Evolutionary conservation across 371 early-diverging fungal genomes (phyloP).

Genomic region (Mortierella sp.): DNA sequence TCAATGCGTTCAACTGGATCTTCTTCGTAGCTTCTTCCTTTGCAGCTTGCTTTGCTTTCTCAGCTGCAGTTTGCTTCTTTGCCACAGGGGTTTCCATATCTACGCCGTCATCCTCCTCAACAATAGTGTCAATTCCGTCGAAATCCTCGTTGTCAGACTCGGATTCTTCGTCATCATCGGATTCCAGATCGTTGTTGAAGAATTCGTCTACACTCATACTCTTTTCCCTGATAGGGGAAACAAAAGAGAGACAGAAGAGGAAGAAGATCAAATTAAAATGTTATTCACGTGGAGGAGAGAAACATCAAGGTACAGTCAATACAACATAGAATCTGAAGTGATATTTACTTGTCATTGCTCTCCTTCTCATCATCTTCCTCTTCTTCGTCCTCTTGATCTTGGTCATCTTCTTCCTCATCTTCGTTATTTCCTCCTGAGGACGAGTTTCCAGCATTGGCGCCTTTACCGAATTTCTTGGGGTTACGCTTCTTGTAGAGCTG

Average conservation of each 20-base stretch:
- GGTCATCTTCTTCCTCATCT: slow-evolving; percentile 48
- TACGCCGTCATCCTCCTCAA: slow-evolving; percentile 60
- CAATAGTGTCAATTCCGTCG: slow-evolving; percentile 39
- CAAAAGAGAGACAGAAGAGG: not conserved
- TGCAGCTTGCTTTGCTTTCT: slow-evolving; percentile 61
- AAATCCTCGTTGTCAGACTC: slow-evolving; percentile 53
- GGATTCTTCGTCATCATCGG: slow-evolving; percentile 36
- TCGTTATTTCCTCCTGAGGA: slow-evolving; percentile 39
- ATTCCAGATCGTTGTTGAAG: slow-evolving; percentile 54
- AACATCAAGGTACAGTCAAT: not conserved
- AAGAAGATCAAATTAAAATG: not conserved
- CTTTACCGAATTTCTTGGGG: slow-evolving; percentile 58
- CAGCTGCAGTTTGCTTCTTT: slow-evolving; percentile 54
- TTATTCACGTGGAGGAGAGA: not conserved
- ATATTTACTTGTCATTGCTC: slow-evolving; percentile 50
- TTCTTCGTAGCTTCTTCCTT: slow-evolving; percentile 75
- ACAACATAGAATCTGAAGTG: not conserved
- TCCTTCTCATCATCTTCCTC: slow-evolving; percentile 58
- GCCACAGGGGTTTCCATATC: slow-evolving; percentile 57
- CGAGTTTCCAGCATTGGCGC: slow-evolving; percentile 50
- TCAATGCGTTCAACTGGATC: slow-evolving; percentile 80
- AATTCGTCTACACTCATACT: slow-evolving; percentile 53
- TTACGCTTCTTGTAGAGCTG: slow-evolving; percentile 71
- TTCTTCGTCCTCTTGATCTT: slow-evolving; percentile 55
- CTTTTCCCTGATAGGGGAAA: slow-evolving; percentile 18